Evolutionary conservation across 2,329 filamentous ascomycete species (phyloP), one percentile per base, ranked within the genome.

Genomic region (Arthrobotrys conoides): DNA sequence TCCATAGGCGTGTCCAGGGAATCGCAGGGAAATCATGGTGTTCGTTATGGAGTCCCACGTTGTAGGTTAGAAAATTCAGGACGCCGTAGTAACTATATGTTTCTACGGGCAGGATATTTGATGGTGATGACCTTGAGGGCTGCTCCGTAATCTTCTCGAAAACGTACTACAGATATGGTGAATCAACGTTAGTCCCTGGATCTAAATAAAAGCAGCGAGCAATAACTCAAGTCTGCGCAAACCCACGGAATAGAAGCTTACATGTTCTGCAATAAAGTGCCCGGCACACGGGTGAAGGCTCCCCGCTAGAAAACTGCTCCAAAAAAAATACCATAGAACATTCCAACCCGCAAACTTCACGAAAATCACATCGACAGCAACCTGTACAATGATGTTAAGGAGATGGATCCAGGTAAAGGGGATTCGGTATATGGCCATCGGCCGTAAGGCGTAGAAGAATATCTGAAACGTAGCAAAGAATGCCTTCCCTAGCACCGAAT

Each of bases 391-490:
- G 66, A 99, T 88, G 86, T 99, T 99, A 85, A 94, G 86, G 75
- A 90, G 88, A 85, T 97, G 94, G 73, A 97, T 90, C 83, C 88
- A 88, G 66, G 95, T 97, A 84, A 98, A 89, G 44, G 95, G 93
- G 4, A 98, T 88, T 82, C 90, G 89, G 88, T 97, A 97, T 82
- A 99, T 89, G 86, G 94, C 91, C 92, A 98, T 97, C 79, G 96
- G 96, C 16, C 96, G 93, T 64, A 99, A 86, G 82, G 96, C 96
- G 87, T 99, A 99, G 89, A 99, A 99, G 84, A 99, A 89, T 85
- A 99, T 97, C 86, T 99, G 96, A 87, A 97, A 99, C 81, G 96
- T 99, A 87, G 92, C 95, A 89, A 99, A 99, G 87, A 99, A 99
- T 81, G 96, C 91, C 86, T 99, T 99, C 84, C 96, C 96, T 18